A percentile compares a stretch with the other conserved stretches of the same genome.
Evolutionary conservation across 1,284 basidiomycete genomes (phyloP).

Genomic region (Golubevia sp.): DNA sequence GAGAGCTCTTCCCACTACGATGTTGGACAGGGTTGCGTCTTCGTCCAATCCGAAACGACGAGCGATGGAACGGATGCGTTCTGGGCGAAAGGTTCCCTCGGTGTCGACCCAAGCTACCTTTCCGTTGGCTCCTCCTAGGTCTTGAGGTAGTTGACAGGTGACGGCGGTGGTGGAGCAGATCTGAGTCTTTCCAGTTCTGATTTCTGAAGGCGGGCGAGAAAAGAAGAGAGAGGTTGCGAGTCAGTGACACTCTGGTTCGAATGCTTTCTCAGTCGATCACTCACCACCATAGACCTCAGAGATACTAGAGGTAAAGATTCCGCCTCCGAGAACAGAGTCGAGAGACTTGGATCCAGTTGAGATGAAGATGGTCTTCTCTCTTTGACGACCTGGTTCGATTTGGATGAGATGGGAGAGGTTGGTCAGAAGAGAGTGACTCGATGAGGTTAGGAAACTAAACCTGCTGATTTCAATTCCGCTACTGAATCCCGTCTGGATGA

Average conservation of each 20-base stretch:
- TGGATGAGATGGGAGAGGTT: not conserved
- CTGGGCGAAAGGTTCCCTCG: constrained; percentile 3
- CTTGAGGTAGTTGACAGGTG: not conserved
- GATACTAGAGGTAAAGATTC: not conserved
- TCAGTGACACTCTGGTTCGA: not conserved
- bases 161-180: constrained; percentile 4
- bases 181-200: constrained; percentile 4
- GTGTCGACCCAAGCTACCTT: constrained; percentile 9
- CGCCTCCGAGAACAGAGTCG: constrained; percentile 4
- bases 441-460: too few relatives aligned
- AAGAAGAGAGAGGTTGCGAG: not conserved
- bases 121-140: constrained; percentile 1
- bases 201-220: not conserved
- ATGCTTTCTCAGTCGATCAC: not conserved
- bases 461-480: constrained; percentile 2
- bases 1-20: constrained; percentile 4
- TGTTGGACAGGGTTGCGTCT: constrained; percentile 1
- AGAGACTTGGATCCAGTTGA: constrained; percentile 1
- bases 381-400: not conserved
- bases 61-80: not conserved
- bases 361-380: constrained; percentile 2
- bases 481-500: not conserved
- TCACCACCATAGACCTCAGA: constrained; percentile 4
- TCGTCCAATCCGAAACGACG: constrained; percentile 3
- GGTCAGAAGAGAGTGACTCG: not conserved